Conservation (phyloP, 139 green algal genomes). For the Auxenochlorella pyrenoidosa region DNA sequence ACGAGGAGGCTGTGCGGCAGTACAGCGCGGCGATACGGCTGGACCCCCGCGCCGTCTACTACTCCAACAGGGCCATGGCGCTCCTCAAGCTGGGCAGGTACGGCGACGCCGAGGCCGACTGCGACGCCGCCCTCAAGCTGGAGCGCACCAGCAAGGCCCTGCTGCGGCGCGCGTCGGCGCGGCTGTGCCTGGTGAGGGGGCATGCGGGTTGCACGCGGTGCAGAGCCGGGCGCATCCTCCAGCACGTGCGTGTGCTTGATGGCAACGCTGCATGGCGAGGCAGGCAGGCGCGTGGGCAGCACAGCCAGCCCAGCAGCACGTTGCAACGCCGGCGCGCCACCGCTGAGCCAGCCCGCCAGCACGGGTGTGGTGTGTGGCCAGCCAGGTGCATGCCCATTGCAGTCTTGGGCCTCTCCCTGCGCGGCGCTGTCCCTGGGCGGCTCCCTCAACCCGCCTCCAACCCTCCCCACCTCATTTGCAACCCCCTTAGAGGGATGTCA, state of each 20-base stretch:
- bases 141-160: conserved; percentile 60
- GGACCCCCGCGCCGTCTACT: conserved; percentile 55
- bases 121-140: conserved; percentile 49
- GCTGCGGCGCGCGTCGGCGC: conserved; percentile 54
- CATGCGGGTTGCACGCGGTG: too few species aligned
- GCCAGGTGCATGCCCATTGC: background rate
- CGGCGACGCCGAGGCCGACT: conserved; percentile 54
- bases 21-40: conserved; percentile 54
- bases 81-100: conserved; percentile 53
- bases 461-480: background rate
- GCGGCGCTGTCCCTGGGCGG: background rate
- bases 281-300: too few species aligned
- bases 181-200: conserved; percentile 20
- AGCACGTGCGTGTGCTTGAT: too few species aligned
- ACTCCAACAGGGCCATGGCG: conserved; percentile 59
- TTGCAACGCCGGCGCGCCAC: too few species aligned
- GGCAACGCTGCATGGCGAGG: too few species aligned
- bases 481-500: background rate
- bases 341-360: background rate
- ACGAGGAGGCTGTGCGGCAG: conserved; percentile 47
- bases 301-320: too few species aligned
- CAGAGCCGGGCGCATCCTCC: too few species aligned
- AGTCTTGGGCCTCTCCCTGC: background rate
- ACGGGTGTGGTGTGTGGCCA: background rate
- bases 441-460: background rate